Evolutionary conservation across 2,329 filamentous ascomycete genomes (phyloP).

Genomic region (Aspergillus terreus): DNA sequence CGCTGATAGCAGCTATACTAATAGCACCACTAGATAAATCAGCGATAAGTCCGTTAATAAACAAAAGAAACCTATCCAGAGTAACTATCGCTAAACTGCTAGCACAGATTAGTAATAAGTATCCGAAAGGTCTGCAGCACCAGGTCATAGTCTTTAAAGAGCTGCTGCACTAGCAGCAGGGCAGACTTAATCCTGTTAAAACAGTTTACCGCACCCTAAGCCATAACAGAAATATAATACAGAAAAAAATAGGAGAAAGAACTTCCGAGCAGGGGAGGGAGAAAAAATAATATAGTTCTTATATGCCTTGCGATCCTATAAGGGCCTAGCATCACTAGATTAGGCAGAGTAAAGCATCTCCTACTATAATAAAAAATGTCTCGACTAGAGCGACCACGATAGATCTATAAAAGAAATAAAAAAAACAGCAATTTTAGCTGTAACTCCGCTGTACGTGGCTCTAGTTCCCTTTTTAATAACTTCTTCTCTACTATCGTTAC

Average conservation of each 20-base stretch:
- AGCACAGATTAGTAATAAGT: conserved; percentile 64
- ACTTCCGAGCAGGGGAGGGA: no score
- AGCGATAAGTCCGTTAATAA: neutral
- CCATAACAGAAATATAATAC: conserved; percentile 17
- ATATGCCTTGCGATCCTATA: conserved; percentile 1
- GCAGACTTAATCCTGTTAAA: conserved; percentile 13
- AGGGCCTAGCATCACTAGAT: conserved; percentile 8
- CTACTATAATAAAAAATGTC: conserved; percentile 4
- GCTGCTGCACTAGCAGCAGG: conserved; percentile 17
- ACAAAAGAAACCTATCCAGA: conserved; percentile 50
- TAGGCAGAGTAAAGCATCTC: conserved; percentile 14
- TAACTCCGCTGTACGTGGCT: neutral
- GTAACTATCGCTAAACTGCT: conserved; percentile 67
- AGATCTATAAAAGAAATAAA: no score
- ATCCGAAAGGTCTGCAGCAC: conserved; percentile 60
- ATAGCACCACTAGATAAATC: conserved; percentile 38
- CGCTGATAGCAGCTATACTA: conserved; percentile 45
- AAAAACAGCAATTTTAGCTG: neutral
- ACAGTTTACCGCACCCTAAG: conserved; percentile 5
- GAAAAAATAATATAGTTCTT: no score
- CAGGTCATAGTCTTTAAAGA: conserved; percentile 39
- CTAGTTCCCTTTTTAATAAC: neutral
- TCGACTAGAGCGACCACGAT: neutral
- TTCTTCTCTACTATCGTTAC: neutral
- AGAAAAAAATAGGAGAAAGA: no score